Evolutionary conservation across 1,284 basidiomycete genomes (phyloP).

Genomic region (Apiotrichum gamsii): DNA sequence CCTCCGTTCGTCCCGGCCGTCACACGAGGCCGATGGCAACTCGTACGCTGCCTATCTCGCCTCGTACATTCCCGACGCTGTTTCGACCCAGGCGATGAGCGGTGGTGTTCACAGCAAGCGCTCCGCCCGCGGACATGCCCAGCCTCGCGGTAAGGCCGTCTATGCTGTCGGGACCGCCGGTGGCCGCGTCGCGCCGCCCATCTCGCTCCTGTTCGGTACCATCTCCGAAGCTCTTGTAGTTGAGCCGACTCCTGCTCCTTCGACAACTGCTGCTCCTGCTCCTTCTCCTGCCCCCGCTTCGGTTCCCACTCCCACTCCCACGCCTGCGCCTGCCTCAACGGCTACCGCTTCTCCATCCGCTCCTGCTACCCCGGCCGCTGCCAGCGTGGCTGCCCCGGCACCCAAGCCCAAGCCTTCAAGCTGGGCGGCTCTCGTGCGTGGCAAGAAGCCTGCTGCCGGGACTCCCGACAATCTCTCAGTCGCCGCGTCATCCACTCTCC

Average conservation of each 20-base stretch:
- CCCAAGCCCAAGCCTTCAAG: conserved; percentile 53
- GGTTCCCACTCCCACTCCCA: background rate
- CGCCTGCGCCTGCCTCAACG: conserved; percentile 1
- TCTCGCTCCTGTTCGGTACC: conserved; percentile 6
- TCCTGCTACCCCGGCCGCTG: conserved; percentile 24
- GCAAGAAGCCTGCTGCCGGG: conserved; percentile 2
- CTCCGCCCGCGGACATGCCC: conserved; percentile 9
- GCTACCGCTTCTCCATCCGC: background rate
- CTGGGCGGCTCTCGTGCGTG: conserved; percentile 65
- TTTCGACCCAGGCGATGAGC: conserved; percentile 11
- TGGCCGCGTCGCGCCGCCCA: conserved; percentile 3
- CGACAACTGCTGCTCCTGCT: background rate
- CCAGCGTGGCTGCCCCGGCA: conserved; percentile 43
- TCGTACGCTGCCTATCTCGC: conserved; percentile 16
- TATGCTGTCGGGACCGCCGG: conserved; percentile 13
- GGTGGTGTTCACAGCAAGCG: conserved; percentile 9
- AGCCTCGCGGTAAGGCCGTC: conserved; percentile 19
- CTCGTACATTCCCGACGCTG: conserved; percentile 9
- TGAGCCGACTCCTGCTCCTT: background rate
- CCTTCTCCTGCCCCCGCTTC: conserved; percentile 1
- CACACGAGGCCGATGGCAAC: conserved; percentile 11
- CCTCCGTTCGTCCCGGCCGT: conserved; percentile 16
- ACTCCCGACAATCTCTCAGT: conserved; percentile 17
- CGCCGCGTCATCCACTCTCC: conserved; percentile 23
- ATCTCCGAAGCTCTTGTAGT: background rate